Base-by-base conservation (phyloP, 345 rosid genomes). In the Eucalyptus decipiens region DNA sequence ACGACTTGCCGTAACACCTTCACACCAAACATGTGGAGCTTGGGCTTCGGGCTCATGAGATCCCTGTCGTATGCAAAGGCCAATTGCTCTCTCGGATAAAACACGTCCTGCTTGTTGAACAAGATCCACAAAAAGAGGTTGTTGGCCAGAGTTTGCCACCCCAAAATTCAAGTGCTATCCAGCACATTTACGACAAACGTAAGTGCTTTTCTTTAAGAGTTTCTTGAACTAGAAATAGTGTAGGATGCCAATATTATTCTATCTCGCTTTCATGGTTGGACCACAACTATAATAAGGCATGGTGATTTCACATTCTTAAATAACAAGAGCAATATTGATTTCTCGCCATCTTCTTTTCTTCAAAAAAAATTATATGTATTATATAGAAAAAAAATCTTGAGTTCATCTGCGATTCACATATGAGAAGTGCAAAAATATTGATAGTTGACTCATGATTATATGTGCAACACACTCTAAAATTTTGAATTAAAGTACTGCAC, bases 11-110 rank as follows among this genome's bases (percentile, higher is more conserved):
- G 95, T 45, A 97, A 94, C 47, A 96, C 97, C 90, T 97, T 97
- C 12, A 93, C 95, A 21, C 95, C 96, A 90, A 97, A 95, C 98
- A 97, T 95, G 94, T 97, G 95, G 88, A 96, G 24, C 90, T 92
- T 94, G 81, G 94, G 86, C 94, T 92, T 93, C 3, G 96, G 98
- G 51, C 87, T 92, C 93, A 95, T 92, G 6, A 76, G 88, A 91
- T 97, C 98, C 86, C 98, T 92, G 90, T 97, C 95, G 81, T 90
- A 96, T 24, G 98, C 96, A 88, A 97, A 97, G 11, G 98, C 95
- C 89, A 96, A 87, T 85, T 96, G 99, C 91, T 97, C 99, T 91
- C 98, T 92, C 1, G 95, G 98, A 93, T 95, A 97, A 86, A 97
- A 97, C 54, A 10, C 97, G 89, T 96, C 97, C 89, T 94, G 89